phyloP scores from a whole-genome alignment of 2,329 filamentous ascomycete genomes.

The Aphanoascus verrucosus region DNA sequence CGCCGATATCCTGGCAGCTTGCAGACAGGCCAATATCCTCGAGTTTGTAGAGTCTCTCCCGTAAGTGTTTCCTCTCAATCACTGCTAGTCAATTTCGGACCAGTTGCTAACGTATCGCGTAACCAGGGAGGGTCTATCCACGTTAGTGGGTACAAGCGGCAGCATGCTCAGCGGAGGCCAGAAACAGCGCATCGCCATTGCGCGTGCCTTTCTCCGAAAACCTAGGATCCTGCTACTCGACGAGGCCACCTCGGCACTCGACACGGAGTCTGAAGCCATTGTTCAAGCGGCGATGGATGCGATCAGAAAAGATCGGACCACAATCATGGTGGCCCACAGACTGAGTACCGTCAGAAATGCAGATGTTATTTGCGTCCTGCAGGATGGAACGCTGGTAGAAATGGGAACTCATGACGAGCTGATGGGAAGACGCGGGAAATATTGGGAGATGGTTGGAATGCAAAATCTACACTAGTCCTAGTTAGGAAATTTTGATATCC shows the following conservation, averaged over 20 bases:
- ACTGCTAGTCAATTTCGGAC: too few species aligned
- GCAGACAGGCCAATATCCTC: slow-evolving; percentile 24
- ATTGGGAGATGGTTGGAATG: slow-evolving; percentile 41
- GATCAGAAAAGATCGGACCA: slow-evolving; percentile 24
- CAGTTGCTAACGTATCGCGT: too few species aligned
- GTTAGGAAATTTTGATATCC: too few species aligned
- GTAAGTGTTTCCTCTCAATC: slow-evolving; percentile 16
- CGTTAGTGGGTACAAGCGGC: slow-evolving; percentile 28
- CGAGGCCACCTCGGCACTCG: slow-evolving; percentile 30
- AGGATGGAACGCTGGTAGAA: slow-evolving; percentile 26
- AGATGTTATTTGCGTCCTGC: slow-evolving; percentile 31
- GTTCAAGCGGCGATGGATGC: slow-evolving; percentile 27
- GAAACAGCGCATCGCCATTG: slow-evolving; percentile 82
- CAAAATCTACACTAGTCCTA: slow-evolving; percentile 27
- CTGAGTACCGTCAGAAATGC: slow-evolving; percentile 29
- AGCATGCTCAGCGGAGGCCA: slow-evolving; percentile 53
- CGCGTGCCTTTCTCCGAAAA: slow-evolving; percentile 71
- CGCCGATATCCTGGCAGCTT: slow-evolving; percentile 22
- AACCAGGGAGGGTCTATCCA: slow-evolving; percentile 2
- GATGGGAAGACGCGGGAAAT: slow-evolving; percentile 31
- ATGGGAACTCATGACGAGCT: slow-evolving; percentile 27
- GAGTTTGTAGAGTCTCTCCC: slow-evolving; percentile 23
- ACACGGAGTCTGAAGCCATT: slow-evolving; percentile 28
- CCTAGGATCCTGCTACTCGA: slow-evolving; percentile 57
- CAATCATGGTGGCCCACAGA: slow-evolving; percentile 31